Percentiles rank a stretch among this genome's conserved stretches.
phyloP scores from a whole-genome alignment of 768 basidiomycete species.

The Hericium alpestre region DNA sequence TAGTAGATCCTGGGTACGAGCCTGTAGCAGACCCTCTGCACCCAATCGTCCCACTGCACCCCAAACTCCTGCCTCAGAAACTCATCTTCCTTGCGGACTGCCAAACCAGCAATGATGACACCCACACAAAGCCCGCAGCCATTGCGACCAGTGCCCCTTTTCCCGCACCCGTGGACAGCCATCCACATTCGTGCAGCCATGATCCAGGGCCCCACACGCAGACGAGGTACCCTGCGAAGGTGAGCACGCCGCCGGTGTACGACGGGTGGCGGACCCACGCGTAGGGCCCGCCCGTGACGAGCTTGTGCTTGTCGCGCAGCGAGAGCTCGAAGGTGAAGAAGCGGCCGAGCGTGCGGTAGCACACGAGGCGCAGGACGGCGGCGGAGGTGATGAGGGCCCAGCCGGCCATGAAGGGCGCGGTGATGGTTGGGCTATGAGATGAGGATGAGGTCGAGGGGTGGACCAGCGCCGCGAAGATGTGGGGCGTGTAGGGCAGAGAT shows the following conservation, averaged over 20 bases:
- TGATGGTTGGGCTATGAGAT: background rate
- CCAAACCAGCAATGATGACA: background rate
- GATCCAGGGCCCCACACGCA: conserved; percentile 6
- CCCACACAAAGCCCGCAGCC: background rate
- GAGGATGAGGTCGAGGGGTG: background rate
- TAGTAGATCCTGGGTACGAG: background rate
- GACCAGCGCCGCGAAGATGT: background rate
- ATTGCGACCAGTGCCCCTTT: background rate
- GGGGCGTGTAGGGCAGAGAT: background rate
- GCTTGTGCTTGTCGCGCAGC: conserved; percentile 15
- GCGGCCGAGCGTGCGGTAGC: conserved; percentile 18
- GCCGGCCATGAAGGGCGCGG: conserved; percentile 10
- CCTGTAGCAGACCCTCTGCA: background rate
- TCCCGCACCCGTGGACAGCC: conserved; percentile 7
- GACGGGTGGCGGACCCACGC: conserved; percentile 19
- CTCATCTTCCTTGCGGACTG: background rate
- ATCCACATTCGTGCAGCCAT: conserved; percentile 11
- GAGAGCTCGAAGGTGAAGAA: conserved; percentile 21
- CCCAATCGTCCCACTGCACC: conserved; percentile 1
- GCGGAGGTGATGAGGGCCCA: conserved; percentile 6
- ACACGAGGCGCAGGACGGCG: conserved; percentile 6
- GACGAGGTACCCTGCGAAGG: conserved; percentile 4
- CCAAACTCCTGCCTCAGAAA: background rate
- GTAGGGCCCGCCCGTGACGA: conserved; percentile 21
- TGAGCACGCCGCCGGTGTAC: conserved; percentile 12